These are phyloP conservation scores for Aspergillus egyptiacus DNA, from an alignment of 495 filamentous ascomycete genomes.

Conservation along the genomic window DNA sequence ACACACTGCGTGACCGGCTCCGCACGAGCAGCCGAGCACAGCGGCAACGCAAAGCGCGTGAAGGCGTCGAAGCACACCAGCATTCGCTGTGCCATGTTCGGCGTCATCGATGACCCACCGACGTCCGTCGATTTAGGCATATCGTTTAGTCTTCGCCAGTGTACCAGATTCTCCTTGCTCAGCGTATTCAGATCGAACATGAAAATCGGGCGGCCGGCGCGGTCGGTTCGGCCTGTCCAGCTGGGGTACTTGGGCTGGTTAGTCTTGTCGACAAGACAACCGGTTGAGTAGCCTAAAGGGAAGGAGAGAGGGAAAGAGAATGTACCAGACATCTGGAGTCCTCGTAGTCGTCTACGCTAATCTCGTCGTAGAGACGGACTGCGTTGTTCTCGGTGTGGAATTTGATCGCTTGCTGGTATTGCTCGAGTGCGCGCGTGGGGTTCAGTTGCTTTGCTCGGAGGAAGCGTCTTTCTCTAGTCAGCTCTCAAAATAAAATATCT, in stretches of 20 bases:
- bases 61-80: slow-evolving; percentile 22
- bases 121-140: background rate
- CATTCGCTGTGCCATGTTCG: slow-evolving; percentile 22
- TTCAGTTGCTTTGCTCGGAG: slow-evolving; percentile 25
- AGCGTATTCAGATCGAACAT: slow-evolving; percentile 22
- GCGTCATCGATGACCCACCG: background rate
- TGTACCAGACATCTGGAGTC: slow-evolving; percentile 22
- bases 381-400: slow-evolving; percentile 21
- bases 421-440: slow-evolving; percentile 14
- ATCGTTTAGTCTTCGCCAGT: slow-evolving; percentile 18
- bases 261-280: background rate
- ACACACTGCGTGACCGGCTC: slow-evolving; percentile 18
- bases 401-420: slow-evolving; percentile 19
- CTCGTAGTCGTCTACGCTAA: slow-evolving; percentile 24
- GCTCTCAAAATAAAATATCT: too few species aligned
- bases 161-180: slow-evolving; percentile 9
- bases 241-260: slow-evolving; percentile 24
- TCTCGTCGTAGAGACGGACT: slow-evolving; percentile 20
- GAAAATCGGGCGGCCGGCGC: slow-evolving; percentile 23
- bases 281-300: too few species aligned
- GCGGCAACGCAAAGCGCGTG: slow-evolving; percentile 26
- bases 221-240: slow-evolving; percentile 33
- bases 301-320: too few species aligned
- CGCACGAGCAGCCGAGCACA: slow-evolving; percentile 23
- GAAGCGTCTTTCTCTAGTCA: slow-evolving; percentile 24